phyloP scores from a whole-genome alignment of 1,139 yeast genomes.

The Pichia cactophila region DNA sequence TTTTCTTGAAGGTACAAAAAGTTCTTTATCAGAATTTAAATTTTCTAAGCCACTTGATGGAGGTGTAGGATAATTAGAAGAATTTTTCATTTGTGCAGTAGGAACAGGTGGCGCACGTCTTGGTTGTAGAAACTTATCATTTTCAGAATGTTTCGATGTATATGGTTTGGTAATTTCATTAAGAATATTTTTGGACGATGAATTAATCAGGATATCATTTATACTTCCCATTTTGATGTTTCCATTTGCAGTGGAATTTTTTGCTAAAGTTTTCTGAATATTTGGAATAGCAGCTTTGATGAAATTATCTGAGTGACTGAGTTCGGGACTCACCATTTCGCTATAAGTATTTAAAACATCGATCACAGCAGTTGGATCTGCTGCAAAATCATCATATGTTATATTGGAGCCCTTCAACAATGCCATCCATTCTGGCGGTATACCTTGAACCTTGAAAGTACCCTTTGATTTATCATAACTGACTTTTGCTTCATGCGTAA shows the following conservation, averaged over 20 bases:
- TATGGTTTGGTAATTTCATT: constrained; percentile 27
- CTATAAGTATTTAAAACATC: constrained; percentile 76
- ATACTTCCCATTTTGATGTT: not conserved
- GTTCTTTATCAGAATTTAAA: not conserved
- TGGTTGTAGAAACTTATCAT: constrained; percentile 36
- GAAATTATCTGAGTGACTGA: constrained; percentile 16
- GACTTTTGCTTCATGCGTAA: constrained; percentile 64
- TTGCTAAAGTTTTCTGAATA: constrained; percentile 7
- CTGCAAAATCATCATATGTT: constrained; percentile 77
- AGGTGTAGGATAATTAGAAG: not conserved
- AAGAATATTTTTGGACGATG: constrained; percentile 15
- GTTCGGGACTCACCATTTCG: constrained; percentile 27
- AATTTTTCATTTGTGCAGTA: constrained; percentile 1
- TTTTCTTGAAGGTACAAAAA: constrained; percentile 22
- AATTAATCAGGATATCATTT: not conserved
- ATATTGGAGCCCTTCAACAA: constrained; percentile 69
- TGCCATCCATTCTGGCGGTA: constrained; percentile 74
- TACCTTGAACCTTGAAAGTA: constrained; percentile 56
- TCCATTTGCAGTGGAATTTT: not conserved
- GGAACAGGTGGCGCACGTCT: constrained; percentile 57
- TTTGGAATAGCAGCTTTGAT: constrained; percentile 13
- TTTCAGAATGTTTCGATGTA: constrained; percentile 28
- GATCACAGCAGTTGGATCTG: constrained; percentile 78
- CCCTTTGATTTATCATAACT: constrained; percentile 67
- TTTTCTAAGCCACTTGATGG: not conserved